phyloP scores from a whole-genome alignment of 768 basidiomycete species.

The Rhodocollybia butyracea region DNA sequence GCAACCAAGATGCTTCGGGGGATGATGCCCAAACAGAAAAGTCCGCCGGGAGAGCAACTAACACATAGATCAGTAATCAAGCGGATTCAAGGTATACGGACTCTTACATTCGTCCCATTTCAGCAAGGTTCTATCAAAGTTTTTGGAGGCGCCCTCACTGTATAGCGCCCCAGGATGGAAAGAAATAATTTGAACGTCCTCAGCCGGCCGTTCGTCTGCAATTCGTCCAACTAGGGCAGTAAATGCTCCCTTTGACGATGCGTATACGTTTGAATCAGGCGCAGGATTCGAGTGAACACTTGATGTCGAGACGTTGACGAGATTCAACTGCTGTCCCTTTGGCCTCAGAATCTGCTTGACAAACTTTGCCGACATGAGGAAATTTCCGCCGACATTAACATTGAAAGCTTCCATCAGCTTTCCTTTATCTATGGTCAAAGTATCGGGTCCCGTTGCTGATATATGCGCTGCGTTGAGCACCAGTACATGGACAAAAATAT shows the following conservation, averaged over 20 bases:
- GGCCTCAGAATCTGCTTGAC: not conserved
- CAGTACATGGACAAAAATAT: not conserved
- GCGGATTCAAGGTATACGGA: not conserved
- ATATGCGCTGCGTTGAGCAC: conserved; percentile 1
- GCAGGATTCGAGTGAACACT: not conserved
- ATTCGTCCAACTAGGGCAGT: not conserved
- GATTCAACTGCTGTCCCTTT: not conserved
- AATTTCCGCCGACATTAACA: not conserved
- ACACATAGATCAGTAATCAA: too few relatives aligned
- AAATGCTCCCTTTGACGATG: not conserved
- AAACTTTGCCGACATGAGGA: not conserved
- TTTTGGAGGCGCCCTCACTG: not conserved
- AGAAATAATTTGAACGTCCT: not conserved
- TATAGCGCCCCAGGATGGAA: not conserved
- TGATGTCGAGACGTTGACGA: not conserved
- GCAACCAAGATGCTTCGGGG: conserved; percentile 3
- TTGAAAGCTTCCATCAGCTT: not conserved
- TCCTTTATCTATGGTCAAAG: not conserved
- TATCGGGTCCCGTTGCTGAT: too few relatives aligned
- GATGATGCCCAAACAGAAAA: conserved; percentile 1
- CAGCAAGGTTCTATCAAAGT: not conserved
- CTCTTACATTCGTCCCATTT: not conserved
- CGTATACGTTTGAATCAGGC: not conserved
- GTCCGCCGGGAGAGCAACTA: not conserved
- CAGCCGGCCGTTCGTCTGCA: not conserved